Conservation (phyloP, 1,139 yeast genomes). For the Oligophagozyma castellii region DNA sequence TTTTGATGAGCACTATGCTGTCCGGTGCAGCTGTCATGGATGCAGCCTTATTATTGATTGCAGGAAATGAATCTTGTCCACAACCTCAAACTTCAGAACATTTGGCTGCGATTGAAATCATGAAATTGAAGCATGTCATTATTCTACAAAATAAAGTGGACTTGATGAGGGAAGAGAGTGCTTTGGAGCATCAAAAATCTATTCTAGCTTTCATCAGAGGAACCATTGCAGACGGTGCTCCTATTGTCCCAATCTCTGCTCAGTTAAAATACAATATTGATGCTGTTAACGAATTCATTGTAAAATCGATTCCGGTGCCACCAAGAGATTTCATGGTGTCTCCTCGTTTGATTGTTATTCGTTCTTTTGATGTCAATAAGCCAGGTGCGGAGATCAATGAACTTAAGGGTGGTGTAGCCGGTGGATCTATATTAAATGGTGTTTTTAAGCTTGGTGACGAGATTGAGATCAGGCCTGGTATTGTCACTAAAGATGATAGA, state of each 20-base stretch:
- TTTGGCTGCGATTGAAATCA: conserved; percentile 97
- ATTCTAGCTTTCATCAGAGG: conserved; percentile 89
- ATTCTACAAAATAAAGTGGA: conserved; percentile 97
- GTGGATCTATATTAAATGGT: conserved; percentile 96
- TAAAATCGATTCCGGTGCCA: conserved; percentile 91
- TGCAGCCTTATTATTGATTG: conserved; percentile 89
- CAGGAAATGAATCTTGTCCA: conserved; percentile 98
- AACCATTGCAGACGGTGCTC: conserved; percentile 98
- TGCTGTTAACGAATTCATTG: conserved; percentile 95
- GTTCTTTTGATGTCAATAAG: conserved; percentile 97
- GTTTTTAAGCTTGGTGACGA: conserved; percentile 95
- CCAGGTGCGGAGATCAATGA: conserved; percentile 98
- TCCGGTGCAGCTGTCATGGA: conserved; percentile 99
- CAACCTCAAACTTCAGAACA: conserved; percentile 99
- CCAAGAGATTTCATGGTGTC: conserved; percentile 86
- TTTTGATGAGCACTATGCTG: conserved; percentile 99
- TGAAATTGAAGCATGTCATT: conserved; percentile 94
- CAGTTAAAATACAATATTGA: conserved; percentile 97
- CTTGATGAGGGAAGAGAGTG: conserved; percentile 94
- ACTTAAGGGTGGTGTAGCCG: conserved; percentile 99
- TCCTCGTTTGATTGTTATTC: conserved; percentile 91
- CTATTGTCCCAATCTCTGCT: conserved; percentile 97
- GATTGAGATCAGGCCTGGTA: conserved; percentile 98
- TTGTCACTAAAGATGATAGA: conserved; percentile 86
- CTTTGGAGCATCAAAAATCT: conserved; percentile 88